Conservation (phyloP, 306 rosid genomes). For the Cucumis cinereus region DNA sequence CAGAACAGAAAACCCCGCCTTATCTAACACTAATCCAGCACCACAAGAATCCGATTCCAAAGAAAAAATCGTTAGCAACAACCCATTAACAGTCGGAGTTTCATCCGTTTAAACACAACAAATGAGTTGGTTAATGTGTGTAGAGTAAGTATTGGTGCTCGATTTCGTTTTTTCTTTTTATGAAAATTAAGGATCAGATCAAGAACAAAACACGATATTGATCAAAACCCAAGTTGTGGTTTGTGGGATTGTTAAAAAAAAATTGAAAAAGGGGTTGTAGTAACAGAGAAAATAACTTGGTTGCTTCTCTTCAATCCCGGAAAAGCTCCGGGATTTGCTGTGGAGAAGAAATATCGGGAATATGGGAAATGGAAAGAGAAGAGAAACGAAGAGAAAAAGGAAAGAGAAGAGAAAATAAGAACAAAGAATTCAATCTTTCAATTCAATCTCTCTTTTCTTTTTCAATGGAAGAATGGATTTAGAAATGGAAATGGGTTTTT, state of each 20-base stretch:
- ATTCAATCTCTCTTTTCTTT: neutral
- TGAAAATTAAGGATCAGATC: neutral
- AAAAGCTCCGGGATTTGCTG: conserved; percentile 9
- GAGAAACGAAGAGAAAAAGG: neutral
- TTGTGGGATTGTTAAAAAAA: conserved; percentile 11
- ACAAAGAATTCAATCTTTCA: neutral
- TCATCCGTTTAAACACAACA: neutral
- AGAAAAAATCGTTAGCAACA: neutral
- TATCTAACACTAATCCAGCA: neutral
- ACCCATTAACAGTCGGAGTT: neutral
- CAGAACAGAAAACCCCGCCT: neutral
- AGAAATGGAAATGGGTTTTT: neutral
- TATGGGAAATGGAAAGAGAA: neutral
- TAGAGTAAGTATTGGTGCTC: neutral
- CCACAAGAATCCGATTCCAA: neutral
- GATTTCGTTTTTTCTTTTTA: neutral
- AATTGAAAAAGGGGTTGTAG: neutral
- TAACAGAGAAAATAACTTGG: conserved; percentile 10
- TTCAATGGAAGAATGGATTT: neutral
- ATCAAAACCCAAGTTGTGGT: conserved; percentile 4
- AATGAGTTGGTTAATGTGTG: conserved; percentile 2
- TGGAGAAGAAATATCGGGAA: neutral
- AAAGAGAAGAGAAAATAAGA: neutral
- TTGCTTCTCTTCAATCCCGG: neutral
- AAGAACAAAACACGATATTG: neutral